Evolutionary conservation across 768 basidiomycete genomes (phyloP).

Genomic region (Boletellus sp.): DNA sequence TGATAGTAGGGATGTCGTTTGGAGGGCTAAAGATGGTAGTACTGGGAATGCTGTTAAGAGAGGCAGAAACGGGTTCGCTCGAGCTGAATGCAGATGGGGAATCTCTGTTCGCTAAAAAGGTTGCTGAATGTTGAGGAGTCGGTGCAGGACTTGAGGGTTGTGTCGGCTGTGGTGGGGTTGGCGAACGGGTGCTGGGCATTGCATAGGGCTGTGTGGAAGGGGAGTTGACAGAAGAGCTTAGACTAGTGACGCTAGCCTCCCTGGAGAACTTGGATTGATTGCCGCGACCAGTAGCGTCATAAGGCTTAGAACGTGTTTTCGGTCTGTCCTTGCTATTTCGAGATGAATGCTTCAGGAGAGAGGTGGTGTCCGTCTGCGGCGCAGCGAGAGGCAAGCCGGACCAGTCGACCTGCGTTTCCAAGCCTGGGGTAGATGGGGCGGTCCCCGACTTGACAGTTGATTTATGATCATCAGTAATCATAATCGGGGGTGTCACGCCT

Average conservation of each 20-base stretch:
- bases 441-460: constrained; percentile 43
- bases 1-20: constrained; percentile 11
- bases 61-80: constrained; percentile 9
- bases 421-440: constrained; percentile 32
- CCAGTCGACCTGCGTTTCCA: constrained; percentile 50
- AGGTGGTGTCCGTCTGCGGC: constrained; percentile 31
- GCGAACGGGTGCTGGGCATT: constrained; percentile 27
- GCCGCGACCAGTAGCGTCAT: constrained; percentile 41
- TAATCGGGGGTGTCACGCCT: constrained; percentile 84
- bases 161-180: constrained; percentile 27
- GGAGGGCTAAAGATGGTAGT: constrained; percentile 14
- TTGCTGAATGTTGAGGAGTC: constrained; percentile 3
- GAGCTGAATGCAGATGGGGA: constrained; percentile 2
- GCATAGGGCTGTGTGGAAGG: constrained; percentile 39
- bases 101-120: constrained; percentile 5
- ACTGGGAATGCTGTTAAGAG: constrained; percentile 5
- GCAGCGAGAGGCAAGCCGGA: constrained; percentile 30
- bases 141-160: constrained; percentile 16
- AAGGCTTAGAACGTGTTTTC: constrained; percentile 69
- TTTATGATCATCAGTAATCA: constrained; percentile 99
- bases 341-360: constrained; percentile 45
- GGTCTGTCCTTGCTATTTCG: constrained; percentile 43
- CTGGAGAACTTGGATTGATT: constrained; percentile 46
- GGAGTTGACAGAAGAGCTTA: constrained; percentile 45
- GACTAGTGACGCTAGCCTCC: constrained; percentile 53